These are phyloP conservation scores for Dictyostelium purpureum DNA, from an alignment of 78 protist species.

Conservation along the genomic window DNA sequence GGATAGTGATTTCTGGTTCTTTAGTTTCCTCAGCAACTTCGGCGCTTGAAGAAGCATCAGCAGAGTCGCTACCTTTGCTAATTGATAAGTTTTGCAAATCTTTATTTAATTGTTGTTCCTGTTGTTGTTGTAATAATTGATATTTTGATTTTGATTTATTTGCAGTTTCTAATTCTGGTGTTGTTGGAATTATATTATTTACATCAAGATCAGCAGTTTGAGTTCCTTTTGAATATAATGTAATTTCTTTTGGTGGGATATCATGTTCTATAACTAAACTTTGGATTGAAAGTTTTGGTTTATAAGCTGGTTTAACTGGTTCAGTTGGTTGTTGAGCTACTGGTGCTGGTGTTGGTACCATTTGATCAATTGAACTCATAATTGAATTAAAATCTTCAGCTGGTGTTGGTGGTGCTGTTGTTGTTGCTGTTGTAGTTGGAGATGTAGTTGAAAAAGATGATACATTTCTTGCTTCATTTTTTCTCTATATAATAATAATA, in stretches of 20 bases:
- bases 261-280: constrained; percentile 42
- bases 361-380: constrained; percentile 27
- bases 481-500: not conserved
- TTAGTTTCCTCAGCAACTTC: not conserved
- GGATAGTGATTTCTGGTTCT: constrained; percentile 30
- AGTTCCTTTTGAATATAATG: constrained; percentile 38
- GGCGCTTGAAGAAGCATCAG: not conserved
- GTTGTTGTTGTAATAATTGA: constrained; percentile 30
- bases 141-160: constrained; percentile 42
- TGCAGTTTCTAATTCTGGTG: constrained; percentile 37
- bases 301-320: not conserved
- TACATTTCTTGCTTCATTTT: not conserved
- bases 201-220: constrained; percentile 1
- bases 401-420: constrained; percentile 19
- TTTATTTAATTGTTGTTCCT: not conserved
- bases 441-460: constrained; percentile 1
- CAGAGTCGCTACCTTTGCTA: not conserved
- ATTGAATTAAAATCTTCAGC: constrained; percentile 21
- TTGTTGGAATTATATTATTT: not conserved
- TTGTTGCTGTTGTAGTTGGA: not conserved
- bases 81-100: constrained; percentile 3
- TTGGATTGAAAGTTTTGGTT: constrained; percentile 31
- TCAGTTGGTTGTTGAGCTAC: not conserved
- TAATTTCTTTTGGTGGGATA: constrained; percentile 52
- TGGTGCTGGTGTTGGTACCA: constrained; percentile 39